phyloP scores from a whole-genome alignment of 2,329 filamentous ascomycete genomes.

The Mycosphaerella arachidis region DNA sequence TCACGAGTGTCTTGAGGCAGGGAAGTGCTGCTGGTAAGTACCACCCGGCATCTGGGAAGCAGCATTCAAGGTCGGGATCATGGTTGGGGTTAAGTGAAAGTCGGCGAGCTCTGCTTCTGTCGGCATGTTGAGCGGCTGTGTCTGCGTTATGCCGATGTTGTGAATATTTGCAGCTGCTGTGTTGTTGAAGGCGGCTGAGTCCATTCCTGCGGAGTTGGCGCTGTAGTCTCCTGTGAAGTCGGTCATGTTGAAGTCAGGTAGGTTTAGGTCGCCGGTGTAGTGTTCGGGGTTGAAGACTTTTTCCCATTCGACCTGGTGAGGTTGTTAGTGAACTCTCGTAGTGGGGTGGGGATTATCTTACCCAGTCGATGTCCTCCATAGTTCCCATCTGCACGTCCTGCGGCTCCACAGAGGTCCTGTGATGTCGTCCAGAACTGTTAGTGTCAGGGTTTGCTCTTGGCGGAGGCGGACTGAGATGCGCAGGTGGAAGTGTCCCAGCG shows the following conservation, averaged over 20 bases:
- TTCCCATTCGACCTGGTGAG: conserved; percentile 43
- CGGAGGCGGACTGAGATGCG: conserved; percentile 25
- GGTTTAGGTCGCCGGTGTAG: conserved; percentile 33
- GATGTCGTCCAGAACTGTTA: not conserved
- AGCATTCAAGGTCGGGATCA: not conserved
- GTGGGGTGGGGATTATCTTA: conserved; percentile 37
- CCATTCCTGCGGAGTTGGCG: conserved; percentile 2
- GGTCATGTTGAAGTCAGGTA: conserved; percentile 33
- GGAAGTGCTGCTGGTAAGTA: not conserved
- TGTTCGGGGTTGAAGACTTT: conserved; percentile 39
- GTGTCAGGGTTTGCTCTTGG: conserved; percentile 11
- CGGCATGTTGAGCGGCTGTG: not conserved
- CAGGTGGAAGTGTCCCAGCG: conserved; percentile 16
- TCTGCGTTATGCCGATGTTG: conserved; percentile 7
- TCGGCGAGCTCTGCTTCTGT: conserved; percentile 4
- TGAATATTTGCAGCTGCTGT: conserved; percentile 11
- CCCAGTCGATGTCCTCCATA: conserved; percentile 61
- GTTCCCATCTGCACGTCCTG: conserved; percentile 29
- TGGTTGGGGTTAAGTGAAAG: conserved; percentile 5
- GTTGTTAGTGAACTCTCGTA: not conserved
- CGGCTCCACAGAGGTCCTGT: not conserved
- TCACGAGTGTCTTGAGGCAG: not conserved
- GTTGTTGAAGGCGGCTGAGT: conserved; percentile 9
- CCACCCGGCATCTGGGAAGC: not conserved
- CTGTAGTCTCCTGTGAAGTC: conserved; percentile 27